Conservation (phyloP, 2,329 filamentous ascomycete genomes). For the Coniochaeta prunicola region DNA sequence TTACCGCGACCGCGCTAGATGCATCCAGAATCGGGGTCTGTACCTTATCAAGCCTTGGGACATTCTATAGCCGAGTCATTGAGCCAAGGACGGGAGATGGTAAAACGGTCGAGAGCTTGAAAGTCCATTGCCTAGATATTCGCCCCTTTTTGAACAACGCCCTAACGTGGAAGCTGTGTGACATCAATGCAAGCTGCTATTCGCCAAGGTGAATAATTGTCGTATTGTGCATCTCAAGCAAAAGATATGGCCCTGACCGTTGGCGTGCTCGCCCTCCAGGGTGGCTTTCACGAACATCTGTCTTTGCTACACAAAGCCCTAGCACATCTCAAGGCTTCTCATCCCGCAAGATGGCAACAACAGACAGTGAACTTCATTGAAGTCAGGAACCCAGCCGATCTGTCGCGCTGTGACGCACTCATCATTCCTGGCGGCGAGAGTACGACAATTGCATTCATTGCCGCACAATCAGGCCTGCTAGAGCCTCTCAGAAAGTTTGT, state of each 20-base stretch:
- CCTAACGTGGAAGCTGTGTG: too few species aligned
- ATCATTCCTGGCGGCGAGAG: constrained; percentile 93
- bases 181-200: too few species aligned
- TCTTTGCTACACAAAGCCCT: constrained; percentile 64
- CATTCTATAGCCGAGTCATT: neutral
- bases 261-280: constrained; percentile 67
- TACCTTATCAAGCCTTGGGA: too few species aligned
- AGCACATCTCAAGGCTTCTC: constrained; percentile 27
- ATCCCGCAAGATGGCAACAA: neutral
- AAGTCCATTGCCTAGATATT: too few species aligned
- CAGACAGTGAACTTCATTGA: constrained; percentile 58
- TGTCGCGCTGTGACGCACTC: constrained; percentile 70
- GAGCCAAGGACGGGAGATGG: too few species aligned
- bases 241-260: constrained; percentile 32
- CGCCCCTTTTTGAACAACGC: too few species aligned
- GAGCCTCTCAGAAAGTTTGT: constrained; percentile 85
- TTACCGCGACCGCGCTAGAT: neutral
- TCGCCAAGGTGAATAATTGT: neutral
- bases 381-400: constrained; percentile 68
- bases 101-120: too few species aligned
- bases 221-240: neutral
- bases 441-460: constrained; percentile 86
- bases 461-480: constrained; percentile 70
- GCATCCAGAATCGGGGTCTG: neutral
- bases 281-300: constrained; percentile 83